phyloP scores from a whole-genome alignment of 2,329 filamentous ascomycete species.

The Alternaria sp. region DNA sequence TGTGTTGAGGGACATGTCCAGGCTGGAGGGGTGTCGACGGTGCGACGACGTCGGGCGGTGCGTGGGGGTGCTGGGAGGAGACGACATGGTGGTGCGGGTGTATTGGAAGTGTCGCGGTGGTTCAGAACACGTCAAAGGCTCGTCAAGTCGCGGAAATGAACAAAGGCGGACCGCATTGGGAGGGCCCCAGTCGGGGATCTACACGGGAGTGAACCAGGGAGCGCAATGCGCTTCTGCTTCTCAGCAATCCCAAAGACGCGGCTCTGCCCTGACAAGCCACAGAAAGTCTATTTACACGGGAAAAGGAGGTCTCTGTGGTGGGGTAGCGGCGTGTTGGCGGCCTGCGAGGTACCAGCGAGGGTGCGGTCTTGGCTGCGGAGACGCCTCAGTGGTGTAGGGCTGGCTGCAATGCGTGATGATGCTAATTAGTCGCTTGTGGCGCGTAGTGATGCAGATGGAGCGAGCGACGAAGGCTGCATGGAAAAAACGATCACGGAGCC shows the following conservation, averaged over 20 bases:
- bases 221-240: slow-evolving; percentile 19
- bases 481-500: slow-evolving; percentile 1
- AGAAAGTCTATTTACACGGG: background rate
- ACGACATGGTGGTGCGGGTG: slow-evolving; percentile 45
- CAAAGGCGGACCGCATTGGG: slow-evolving; percentile 18
- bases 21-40: slow-evolving; percentile 52
- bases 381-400: slow-evolving; percentile 24
- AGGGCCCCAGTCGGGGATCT: slow-evolving; percentile 23
- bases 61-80: slow-evolving; percentile 53
- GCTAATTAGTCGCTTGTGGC: slow-evolving; percentile 15
- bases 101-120: slow-evolving; percentile 12
- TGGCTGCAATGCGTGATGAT: slow-evolving; percentile 9
- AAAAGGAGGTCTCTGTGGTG: slow-evolving; percentile 11
- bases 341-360: slow-evolving; percentile 19
- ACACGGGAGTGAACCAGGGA: slow-evolving; percentile 15
- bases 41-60: slow-evolving; percentile 49
- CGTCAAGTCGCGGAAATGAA: slow-evolving; percentile 10
- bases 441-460: slow-evolving; percentile 24
- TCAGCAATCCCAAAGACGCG: slow-evolving; percentile 6
- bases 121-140: slow-evolving; percentile 13
- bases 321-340: slow-evolving; percentile 19
- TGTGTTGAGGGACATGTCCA: slow-evolving; percentile 53
- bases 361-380: slow-evolving; percentile 32
- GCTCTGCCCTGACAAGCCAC: slow-evolving; percentile 5
- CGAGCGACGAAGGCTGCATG: slow-evolving; percentile 7